phyloP scores from a whole-genome alignment of 2,329 filamentous ascomycete genomes.

The Aspergillus phoenicis region DNA sequence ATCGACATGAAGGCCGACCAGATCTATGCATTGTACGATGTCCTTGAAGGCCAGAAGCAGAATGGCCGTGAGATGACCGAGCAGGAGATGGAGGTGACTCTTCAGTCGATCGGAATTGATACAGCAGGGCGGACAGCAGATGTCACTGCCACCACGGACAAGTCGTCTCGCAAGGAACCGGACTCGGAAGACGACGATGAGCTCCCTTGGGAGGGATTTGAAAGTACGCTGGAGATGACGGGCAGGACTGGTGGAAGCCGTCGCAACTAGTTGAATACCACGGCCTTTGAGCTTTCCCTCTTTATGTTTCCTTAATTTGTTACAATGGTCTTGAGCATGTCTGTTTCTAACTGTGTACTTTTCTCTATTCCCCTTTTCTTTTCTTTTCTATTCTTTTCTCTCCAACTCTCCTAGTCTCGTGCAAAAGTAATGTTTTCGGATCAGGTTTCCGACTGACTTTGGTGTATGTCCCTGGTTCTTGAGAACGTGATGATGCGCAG shows the following conservation, averaged over 20 bases:
- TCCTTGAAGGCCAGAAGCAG: slow-evolving; percentile 76
- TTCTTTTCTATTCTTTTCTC: not conserved
- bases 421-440: not conserved
- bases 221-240: slow-evolving; percentile 45
- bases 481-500: not conserved
- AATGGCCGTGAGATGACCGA: slow-evolving; percentile 65
- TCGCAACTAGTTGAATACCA: slow-evolving; percentile 15
- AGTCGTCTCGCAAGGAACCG: slow-evolving; percentile 26
- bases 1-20: slow-evolving; percentile 76
- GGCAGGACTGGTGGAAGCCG: slow-evolving; percentile 28
- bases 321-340: not conserved
- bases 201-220: slow-evolving; percentile 48
- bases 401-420: not conserved
- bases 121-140: slow-evolving; percentile 21
- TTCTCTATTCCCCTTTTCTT: not conserved
- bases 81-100: slow-evolving; percentile 66
- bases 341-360: not conserved
- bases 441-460: slow-evolving; percentile 23
- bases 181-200: slow-evolving; percentile 38
- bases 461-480: slow-evolving; percentile 23
- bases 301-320: not conserved
- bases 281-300: not conserved
- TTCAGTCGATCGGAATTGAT: slow-evolving; percentile 51
- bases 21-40: slow-evolving; percentile 81
- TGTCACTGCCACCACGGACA: slow-evolving; percentile 34